These are phyloP conservation scores for Leccinellum rugosiceps DNA, from an alignment of 768 basidiomycete genomes.

Conservation along the genomic window DNA sequence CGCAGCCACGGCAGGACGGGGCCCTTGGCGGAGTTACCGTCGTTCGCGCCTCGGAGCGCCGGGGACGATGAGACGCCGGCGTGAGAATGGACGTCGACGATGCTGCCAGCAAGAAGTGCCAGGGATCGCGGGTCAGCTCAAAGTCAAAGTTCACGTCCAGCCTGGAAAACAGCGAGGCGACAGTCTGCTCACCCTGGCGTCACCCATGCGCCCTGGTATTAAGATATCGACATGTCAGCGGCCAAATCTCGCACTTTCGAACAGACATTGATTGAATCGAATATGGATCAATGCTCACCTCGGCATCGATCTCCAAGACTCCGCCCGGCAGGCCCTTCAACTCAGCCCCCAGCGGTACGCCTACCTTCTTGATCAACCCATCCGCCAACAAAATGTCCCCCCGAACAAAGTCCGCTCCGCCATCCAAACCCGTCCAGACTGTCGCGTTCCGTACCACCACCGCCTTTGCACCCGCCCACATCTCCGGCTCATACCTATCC, in stretches of 20 bases:
- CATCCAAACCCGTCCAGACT: slow-evolving; percentile 70
- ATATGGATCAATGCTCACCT: slow-evolving; percentile 16
- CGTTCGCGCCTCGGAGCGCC: slow-evolving; percentile 40
- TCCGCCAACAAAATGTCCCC: slow-evolving; percentile 61
- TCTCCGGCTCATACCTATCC: slow-evolving; percentile 52
- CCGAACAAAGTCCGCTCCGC: slow-evolving; percentile 54
- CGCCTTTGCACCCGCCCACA: slow-evolving; percentile 38
- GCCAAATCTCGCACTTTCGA: background rate
- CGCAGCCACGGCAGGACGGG: slow-evolving; percentile 57
- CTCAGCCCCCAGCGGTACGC: slow-evolving; percentile 15
- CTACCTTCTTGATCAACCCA: slow-evolving; percentile 60
- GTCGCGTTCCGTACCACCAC: slow-evolving; percentile 64
- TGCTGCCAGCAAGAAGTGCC: slow-evolving; percentile 19
- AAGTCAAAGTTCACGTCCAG: background rate
- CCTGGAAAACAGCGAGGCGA: background rate
- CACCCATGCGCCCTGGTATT: slow-evolving; percentile 56
- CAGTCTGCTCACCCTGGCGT: slow-evolving; percentile 41
- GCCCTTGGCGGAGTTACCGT: slow-evolving; percentile 51
- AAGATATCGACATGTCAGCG: background rate
- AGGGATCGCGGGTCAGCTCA: background rate
- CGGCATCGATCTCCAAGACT: slow-evolving; percentile 40
- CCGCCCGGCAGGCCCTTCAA: slow-evolving; percentile 13
- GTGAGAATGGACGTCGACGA: slow-evolving; percentile 60
- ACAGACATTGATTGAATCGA: background rate
- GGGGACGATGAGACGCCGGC: slow-evolving; percentile 44